Base-by-base conservation (phyloP, 176 grass and related monocot species). In the Oryza coarctata region DNA sequence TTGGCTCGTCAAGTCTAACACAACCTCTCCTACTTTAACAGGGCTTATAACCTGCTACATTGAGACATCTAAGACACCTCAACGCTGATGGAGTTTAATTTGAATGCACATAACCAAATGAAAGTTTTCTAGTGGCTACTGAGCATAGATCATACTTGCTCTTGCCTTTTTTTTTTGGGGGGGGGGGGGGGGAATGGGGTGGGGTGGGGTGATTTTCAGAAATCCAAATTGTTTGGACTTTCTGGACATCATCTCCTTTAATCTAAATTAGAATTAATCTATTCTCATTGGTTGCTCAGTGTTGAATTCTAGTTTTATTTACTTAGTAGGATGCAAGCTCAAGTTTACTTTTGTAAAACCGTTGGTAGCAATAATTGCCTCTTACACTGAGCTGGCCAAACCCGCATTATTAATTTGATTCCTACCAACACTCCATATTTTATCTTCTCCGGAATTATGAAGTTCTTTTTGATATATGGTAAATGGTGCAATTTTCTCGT, bases 301-400 rank as follows among this genome's bases (percentile, higher is more conserved):
- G 12, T 33, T 80, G 45, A 60, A 74, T 67, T 22, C 22, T 60
- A 60, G 49, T 31, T 9, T 36, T 2, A 25, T 50, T 68, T 80
- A 33, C 26, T 73, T 80, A 20, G 5, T 63, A 15, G 9, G 47
- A 63, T 66, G 13, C 17, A 84, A 68, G 29, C 2, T 26, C 27
- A 7, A 29, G 22, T 83, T 79, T 68, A 28, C 57, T 55, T 13
- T 29, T 47, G 28, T 4, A 29, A 50, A 84, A 17, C 50, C 79
- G n/a, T 82, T 88, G 22, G 12, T 41, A 23, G 57, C 44, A 80
- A 74, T 79, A 35, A 18, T 71, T 55, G 9, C 50, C 44, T 50
- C 25, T 81, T 85, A 55, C n/a, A 17, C 57, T 85, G 34, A 81
- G 23, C 55, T 74, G 66, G 26, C 52, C 34, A 73, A 63, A 25